Conservation (phyloP, 768 basidiomycete genomes). For the Tricholoma hemisulphureum region DNA sequence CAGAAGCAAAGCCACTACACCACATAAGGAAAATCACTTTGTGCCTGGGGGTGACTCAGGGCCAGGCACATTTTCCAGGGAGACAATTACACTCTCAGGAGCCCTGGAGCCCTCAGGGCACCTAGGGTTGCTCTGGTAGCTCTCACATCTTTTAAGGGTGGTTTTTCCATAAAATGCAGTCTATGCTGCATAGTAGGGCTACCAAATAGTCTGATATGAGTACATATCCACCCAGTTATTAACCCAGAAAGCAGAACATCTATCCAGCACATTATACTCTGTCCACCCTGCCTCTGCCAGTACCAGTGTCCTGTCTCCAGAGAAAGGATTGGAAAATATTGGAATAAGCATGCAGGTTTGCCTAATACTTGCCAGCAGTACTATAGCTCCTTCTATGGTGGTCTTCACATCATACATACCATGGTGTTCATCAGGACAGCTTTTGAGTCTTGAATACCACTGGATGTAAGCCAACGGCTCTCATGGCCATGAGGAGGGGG, state of each 20-base stretch:
- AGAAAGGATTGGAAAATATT: background rate
- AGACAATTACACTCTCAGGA: too few species aligned
- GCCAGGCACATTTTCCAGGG: too few species aligned
- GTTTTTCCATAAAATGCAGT: too few species aligned
- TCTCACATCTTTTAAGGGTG: too few species aligned
- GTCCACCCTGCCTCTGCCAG: background rate
- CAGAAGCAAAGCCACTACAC: too few species aligned
- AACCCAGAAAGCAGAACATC: too few species aligned
- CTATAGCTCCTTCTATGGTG: background rate
- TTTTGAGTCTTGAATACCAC: slow-evolving; percentile 1
- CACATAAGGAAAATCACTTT: too few species aligned
- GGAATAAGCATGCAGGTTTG: slow-evolving; percentile 2
- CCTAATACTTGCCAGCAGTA: background rate
- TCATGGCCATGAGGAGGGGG: background rate
- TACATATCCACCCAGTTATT: background rate
- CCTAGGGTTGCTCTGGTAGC: too few species aligned
- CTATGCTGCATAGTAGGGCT: background rate
- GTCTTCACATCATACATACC: background rate
- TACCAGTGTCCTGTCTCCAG: background rate
- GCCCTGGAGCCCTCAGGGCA: too few species aligned
- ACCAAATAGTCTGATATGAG: background rate
- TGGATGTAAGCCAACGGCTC: slow-evolving; percentile 1
- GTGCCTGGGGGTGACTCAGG: too few species aligned
- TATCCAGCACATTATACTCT: background rate
- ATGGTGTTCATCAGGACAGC: background rate